Conservation (phyloP, 73 alveolate species). For the Effrenium voratum region DNA sequence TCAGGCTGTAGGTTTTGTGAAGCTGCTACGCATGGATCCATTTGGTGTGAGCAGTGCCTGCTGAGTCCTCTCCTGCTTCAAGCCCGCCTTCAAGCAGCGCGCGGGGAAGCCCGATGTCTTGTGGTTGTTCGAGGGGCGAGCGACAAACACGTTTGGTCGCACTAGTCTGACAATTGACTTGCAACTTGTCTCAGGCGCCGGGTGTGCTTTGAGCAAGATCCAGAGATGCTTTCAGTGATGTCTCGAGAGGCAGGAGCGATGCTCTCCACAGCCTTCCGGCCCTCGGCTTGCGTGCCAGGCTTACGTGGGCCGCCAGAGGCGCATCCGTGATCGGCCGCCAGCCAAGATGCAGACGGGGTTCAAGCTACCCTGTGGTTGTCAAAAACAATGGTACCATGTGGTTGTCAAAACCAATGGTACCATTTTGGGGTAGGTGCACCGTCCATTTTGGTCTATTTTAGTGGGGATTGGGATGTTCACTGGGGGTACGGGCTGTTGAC, state of each 20-base stretch:
- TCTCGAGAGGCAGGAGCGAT: constrained; percentile 53
- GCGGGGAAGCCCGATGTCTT: background rate
- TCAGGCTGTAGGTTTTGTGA: no score
- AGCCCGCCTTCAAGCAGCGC: constrained; percentile 73
- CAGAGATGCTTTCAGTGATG: constrained; percentile 67
- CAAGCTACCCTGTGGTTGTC: no score
- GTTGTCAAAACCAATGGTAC: no score
- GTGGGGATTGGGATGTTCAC: no score
- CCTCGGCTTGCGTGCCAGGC: background rate
- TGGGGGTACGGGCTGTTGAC: no score
- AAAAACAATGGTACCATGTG: no score
- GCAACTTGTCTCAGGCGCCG: constrained; percentile 33
- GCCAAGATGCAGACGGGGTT: background rate
- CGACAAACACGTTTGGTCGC: background rate
- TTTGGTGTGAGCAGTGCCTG: no score
- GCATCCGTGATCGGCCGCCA: constrained; percentile 63
- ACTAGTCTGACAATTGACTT: background rate
- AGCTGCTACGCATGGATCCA: no score
- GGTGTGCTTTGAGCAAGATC: constrained; percentile 90
- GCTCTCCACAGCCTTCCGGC: background rate
- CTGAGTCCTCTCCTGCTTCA: constrained; percentile 69
- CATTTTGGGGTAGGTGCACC: no score
- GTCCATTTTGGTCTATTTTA: no score
- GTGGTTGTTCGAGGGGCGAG: background rate
- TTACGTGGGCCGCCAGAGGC: constrained; percentile 79